Evolutionary conservation across 441 rosid genomes (phyloP), one percentile per base, ranked within the genome.

Genomic region (Erodium moschatum): DNA sequence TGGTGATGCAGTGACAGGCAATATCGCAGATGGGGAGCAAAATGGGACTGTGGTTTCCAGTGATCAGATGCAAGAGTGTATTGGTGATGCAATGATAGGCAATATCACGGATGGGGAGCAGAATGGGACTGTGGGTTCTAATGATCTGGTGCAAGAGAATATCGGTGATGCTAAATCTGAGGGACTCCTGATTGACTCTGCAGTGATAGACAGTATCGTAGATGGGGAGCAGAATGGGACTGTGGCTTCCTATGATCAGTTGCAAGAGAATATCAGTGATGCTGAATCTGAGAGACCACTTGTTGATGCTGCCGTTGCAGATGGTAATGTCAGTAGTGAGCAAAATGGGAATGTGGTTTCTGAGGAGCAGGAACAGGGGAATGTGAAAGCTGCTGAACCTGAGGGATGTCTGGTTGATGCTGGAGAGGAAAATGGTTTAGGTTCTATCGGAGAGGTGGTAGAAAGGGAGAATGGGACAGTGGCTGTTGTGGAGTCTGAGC

Each of bases 401-500:
- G 42, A 60, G 15, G n/a, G 6, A 19, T 8, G 16, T 19, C 19
- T 21, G 12, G 64, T 19, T 38, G 40, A 35, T 35, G 68, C 3
- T 38, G 52, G 9, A 38, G 50, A 7, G 2, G 24, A 13, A 16
- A 18, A 9, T 15, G 13, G 52, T 18, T 5, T 2, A 46, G 54
- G 24, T 65, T 16, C 38, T 0, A 6, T 2, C 38, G 68, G 15
- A 40, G 29, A 65, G n/a, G 54, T n/a, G 15, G 16, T 3, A 46
- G 54, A 46, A 46, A 46, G 16, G 6, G 19, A 38, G 46, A 70
- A 70, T 4, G 21, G 31, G 66, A 6, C 66, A 21, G 61, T 62
- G 65, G 46, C 21, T 70, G 54, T 4, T 46, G 54, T n/a, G 15
- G 54, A 46, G n/a, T 46, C 54, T 46, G 54, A 46, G 5, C 5